A percentile compares a stretch with the other conserved stretches of the same genome.
These are phyloP conservation scores for Sphaerosporella brunnea DNA, from an alignment of 495 filamentous ascomycete species.

Conservation along the genomic window DNA sequence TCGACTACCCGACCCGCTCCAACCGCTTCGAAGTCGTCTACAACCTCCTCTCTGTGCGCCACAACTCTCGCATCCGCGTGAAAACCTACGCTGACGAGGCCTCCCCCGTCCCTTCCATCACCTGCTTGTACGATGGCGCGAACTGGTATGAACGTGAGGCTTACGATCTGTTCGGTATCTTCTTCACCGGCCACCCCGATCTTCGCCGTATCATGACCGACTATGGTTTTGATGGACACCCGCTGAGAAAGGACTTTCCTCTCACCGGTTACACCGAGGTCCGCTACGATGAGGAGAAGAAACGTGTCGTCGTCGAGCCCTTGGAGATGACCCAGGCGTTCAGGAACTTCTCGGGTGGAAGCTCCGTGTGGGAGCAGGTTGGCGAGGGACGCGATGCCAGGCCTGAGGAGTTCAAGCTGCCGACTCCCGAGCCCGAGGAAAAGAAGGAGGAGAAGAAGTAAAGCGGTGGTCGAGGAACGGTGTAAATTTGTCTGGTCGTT, in stretches of 20 bases:
- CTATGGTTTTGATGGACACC: conserved; percentile 97
- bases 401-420: conserved; percentile 81
- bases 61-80: conserved; percentile 90
- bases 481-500: too few relatives aligned
- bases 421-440: conserved; percentile 87
- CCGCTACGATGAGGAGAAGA: conserved; percentile 97
- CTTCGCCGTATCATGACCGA: conserved; percentile 98
- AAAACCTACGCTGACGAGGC: conserved; percentile 99
- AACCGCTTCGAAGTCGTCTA: conserved; percentile 97
- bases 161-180: conserved; percentile 94
- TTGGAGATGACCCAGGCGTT: conserved; percentile 97
- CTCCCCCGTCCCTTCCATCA: conserved; percentile 79
- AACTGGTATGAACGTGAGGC: conserved; percentile 98
- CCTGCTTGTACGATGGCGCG: conserved; percentile 73
- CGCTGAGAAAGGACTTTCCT: conserved; percentile 93
- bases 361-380: conserved; percentile 74
- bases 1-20: conserved; percentile 86
- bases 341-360: conserved; percentile 88
- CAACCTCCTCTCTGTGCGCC: conserved; percentile 84
- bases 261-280: conserved; percentile 98
- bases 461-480: conserved; percentile 9
- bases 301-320: conserved; percentile 93
- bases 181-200: conserved; percentile 91
- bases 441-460: conserved; percentile 74
- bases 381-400: conserved; percentile 61